phyloP scores from a whole-genome alignment of 1,284 basidiomycete genomes.

The Coniferiporia weirii region DNA sequence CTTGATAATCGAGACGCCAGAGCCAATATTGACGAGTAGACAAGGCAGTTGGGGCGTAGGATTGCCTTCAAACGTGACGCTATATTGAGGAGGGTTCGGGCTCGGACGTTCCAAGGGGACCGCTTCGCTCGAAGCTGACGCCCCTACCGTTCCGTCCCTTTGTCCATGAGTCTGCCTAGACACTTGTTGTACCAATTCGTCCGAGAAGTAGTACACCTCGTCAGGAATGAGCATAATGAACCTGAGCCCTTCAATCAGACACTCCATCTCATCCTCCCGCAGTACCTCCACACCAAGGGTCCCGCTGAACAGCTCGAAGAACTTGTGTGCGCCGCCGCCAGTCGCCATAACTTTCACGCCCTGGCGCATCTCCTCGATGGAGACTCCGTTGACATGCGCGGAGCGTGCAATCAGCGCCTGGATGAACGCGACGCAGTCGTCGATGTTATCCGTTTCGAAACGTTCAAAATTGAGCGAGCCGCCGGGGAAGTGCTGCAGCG shows the following conservation, averaged over 20 bases:
- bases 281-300: constrained; percentile 82
- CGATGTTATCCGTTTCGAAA: constrained; percentile 90
- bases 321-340: constrained; percentile 94
- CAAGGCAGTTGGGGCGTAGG: constrained; percentile 90
- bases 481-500: constrained; percentile 84
- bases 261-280: constrained; percentile 98
- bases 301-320: constrained; percentile 77
- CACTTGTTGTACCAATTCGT: constrained; percentile 89
- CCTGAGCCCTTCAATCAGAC: constrained; percentile 93
- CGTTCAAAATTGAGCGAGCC: constrained; percentile 97
- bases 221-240: constrained; percentile 96
- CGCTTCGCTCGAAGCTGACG: constrained; percentile 11
- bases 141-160: constrained; percentile 5
- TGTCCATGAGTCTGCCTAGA: constrained; percentile 48
- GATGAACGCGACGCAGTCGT: constrained; percentile 85
- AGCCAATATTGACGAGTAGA: constrained; percentile 96
- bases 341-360: constrained; percentile 98
- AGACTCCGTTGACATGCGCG: constrained; percentile 84
- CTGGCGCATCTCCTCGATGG: constrained; percentile 85
- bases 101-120: constrained; percentile 75
- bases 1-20: constrained; percentile 96
- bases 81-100: constrained; percentile 87
- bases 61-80: constrained; percentile 79
- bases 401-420: constrained; percentile 83
- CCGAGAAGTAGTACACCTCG: constrained; percentile 98